Percentiles rank a stretch among this genome's conserved stretches.
These are phyloP conservation scores for Aplosporella prunicola DNA, from an alignment of 2,329 filamentous ascomycete species.

Conservation along the genomic window DNA sequence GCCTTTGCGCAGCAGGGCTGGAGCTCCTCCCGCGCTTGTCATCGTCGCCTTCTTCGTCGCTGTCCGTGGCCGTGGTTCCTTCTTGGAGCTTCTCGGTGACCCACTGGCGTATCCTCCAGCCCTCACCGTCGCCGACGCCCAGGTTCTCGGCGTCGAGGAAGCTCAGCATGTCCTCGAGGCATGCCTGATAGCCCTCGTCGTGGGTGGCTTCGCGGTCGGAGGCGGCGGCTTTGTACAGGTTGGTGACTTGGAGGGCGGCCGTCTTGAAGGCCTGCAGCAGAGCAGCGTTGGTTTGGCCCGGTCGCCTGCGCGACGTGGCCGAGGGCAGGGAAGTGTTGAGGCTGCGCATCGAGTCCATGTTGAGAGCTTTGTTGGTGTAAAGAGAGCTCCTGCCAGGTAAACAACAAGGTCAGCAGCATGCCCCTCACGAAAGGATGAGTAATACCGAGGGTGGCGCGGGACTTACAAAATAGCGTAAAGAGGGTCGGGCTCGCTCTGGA, in stretches of 20 bases:
- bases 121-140: conserved; percentile 71
- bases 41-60: conserved; percentile 53
- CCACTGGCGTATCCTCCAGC: conserved; percentile 55
- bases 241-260: conserved; percentile 87
- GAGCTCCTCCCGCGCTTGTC: conserved; percentile 50
- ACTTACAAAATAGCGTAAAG: no score
- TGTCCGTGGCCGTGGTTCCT: conserved; percentile 42
- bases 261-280: conserved; percentile 85
- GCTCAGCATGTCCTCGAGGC: conserved; percentile 75
- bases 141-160: conserved; percentile 78
- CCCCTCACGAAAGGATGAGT: no score
- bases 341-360: conserved; percentile 33
- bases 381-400: no score
- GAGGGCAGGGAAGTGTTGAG: conserved; percentile 32
- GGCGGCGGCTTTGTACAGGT: conserved; percentile 87
- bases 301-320: conserved; percentile 19
- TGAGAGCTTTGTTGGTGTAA: no score
- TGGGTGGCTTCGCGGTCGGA: conserved; percentile 66
- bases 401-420: no score
- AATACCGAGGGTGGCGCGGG: no score
- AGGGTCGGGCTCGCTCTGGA: no score
- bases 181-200: conserved; percentile 83
- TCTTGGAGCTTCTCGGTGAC: conserved; percentile 59
- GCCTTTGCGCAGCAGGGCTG: conserved; percentile 49
- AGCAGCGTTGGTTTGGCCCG: conserved; percentile 29